A percentile compares a stretch with the other conserved stretches of the same genome.
Evolutionary conservation across 2,329 filamentous ascomycete species (phyloP).

Genomic region (Claviceps cyperi): DNA sequence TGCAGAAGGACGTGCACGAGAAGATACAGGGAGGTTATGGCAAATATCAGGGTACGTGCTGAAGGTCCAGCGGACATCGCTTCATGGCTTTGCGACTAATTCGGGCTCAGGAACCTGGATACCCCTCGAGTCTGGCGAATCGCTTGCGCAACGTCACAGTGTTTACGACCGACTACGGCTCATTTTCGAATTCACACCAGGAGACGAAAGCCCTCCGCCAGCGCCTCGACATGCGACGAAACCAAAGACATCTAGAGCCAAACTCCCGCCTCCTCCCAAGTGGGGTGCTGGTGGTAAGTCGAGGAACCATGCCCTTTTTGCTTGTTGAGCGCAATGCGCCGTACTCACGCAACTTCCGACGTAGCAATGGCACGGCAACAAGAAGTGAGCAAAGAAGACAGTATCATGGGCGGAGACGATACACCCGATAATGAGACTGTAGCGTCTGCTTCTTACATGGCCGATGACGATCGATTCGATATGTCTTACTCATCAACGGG

Average conservation of each 20-base stretch:
- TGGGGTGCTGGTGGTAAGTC: constrained; percentile 23
- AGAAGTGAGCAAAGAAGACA: constrained; percentile 48
- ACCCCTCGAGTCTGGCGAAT: constrained; percentile 65
- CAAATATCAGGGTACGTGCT: constrained; percentile 73
- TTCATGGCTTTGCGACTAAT: constrained; percentile 3
- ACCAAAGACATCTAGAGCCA: constrained; percentile 55
- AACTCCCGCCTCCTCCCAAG: constrained; percentile 37
- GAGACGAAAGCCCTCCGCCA: constrained; percentile 77
- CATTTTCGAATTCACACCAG: constrained; percentile 82
- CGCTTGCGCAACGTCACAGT: constrained; percentile 75
- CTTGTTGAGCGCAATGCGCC: neutral
- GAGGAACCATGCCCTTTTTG: neutral
- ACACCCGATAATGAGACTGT: constrained; percentile 74
- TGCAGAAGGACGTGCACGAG: constrained; percentile 91
- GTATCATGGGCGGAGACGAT: constrained; percentile 57
- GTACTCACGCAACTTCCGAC: constrained; percentile 2
- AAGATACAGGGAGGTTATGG: constrained; percentile 98
- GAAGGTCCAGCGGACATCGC: neutral
- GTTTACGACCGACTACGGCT: constrained; percentile 68
- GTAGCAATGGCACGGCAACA: constrained; percentile 27
- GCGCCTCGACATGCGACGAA: constrained; percentile 87
- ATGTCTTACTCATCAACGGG: constrained; percentile 48
- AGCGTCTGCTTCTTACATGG: constrained; percentile 71
- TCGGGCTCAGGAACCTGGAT: constrained; percentile 71
- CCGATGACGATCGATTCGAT: constrained; percentile 66